A percentile compares a stretch with the other conserved stretches of the same genome.
These are phyloP conservation scores for Sequoia sempervirens DNA, from an alignment of 75 land plant species.

Conservation along the genomic window DNA sequence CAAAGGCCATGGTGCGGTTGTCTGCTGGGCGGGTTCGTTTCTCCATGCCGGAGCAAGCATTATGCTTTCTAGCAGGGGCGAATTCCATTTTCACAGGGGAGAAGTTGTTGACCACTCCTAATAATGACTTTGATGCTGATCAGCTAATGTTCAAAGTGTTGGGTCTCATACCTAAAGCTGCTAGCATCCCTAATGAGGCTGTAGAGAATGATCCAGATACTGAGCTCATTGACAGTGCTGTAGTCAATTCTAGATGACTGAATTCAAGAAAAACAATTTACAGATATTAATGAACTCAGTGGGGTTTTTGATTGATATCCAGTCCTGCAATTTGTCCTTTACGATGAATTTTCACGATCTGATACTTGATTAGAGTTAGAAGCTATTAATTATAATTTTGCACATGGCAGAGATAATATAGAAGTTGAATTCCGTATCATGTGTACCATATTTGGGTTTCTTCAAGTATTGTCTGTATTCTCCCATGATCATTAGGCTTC, in stretches of 20 bases:
- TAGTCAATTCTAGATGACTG: background rate
- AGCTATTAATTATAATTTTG: background rate
- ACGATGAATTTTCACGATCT: background rate
- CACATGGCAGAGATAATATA: background rate
- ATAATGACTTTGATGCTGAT: slow-evolving; percentile 92
- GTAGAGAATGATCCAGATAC: background rate
- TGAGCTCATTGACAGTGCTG: background rate
- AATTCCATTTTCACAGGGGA: slow-evolving; percentile 99
- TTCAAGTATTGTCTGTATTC: background rate
- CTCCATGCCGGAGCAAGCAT: slow-evolving; percentile 93
- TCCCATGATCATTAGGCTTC: background rate
- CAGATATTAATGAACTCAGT: background rate
- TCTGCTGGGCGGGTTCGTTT: slow-evolving; percentile 96
- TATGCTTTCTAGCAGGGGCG: slow-evolving; percentile 97
- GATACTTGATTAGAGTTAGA: background rate
- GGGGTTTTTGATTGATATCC: background rate
- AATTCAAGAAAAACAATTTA: background rate
- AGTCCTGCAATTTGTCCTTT: background rate
- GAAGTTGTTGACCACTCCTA: slow-evolving; percentile 92
- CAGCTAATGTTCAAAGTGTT: slow-evolving; percentile 89
- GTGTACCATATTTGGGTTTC: background rate
- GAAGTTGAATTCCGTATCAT: background rate
- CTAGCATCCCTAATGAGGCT: slow-evolving; percentile 41
- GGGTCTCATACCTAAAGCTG: slow-evolving; percentile 88
- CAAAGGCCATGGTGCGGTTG: slow-evolving; percentile 94